Conservation (phyloP, 306 rosid species). For the Leucaena leucocephala region DNA sequence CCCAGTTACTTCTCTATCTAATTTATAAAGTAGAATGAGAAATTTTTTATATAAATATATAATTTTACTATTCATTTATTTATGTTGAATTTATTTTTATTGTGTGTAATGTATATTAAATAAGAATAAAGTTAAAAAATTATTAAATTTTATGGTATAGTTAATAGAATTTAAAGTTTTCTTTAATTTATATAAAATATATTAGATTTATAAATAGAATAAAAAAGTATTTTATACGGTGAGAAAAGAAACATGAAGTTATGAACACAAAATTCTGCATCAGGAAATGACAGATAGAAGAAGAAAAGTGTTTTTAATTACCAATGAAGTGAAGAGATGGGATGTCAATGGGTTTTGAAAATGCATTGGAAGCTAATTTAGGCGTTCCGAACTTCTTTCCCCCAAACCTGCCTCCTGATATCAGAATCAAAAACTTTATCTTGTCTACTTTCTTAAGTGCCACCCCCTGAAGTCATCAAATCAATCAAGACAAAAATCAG, state of each 20-base stretch:
- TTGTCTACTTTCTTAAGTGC: conserved; percentile 51
- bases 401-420: conserved; percentile 56
- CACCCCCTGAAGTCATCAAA: conserved; percentile 42
- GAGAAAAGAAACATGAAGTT: not conserved
- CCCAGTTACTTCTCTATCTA: not conserved
- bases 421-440: conserved; percentile 46
- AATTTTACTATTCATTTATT: too few relatives aligned
- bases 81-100: too few relatives aligned
- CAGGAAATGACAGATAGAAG: not conserved
- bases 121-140: too few relatives aligned
- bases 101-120: too few relatives aligned
- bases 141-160: too few relatives aligned
- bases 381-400: conserved; percentile 48
- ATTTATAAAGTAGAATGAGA: too few relatives aligned
- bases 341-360: conserved; percentile 43
- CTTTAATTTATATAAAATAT: too few relatives aligned
- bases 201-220: too few relatives aligned
- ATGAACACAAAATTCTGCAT: not conserved
- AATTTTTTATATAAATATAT: too few relatives aligned
- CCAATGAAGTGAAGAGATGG: conserved; percentile 59
- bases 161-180: too few relatives aligned
- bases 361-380: conserved; percentile 53
- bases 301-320: conserved; percentile 1
- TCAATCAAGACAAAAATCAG: not conserved
- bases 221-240: too few relatives aligned